Base-by-base conservation (phyloP, 2,329 filamentous ascomycete genomes). In the Alternaria rosae region DNA sequence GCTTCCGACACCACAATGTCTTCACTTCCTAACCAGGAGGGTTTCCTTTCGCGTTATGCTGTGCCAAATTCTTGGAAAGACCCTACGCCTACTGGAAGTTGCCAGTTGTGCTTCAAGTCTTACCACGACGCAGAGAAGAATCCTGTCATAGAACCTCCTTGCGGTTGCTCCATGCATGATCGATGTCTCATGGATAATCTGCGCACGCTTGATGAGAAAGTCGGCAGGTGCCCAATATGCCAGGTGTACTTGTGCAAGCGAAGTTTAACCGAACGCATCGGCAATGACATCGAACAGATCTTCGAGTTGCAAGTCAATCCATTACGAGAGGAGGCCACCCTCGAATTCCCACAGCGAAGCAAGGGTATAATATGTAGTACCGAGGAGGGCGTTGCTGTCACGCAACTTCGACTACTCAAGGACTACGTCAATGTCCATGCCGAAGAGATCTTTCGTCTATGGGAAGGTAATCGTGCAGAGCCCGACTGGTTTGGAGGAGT, bases 381-480 rank as follows among this genome's bases (percentile, higher is more conserved):
- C 2, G 56, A 66, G 25, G 65, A 69, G 21, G 56, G 65, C 5
- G 43, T 63, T 13, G 63, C 61, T 9, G 57, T 55, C 13, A 45
- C 61, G 5, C 56, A 66, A 23, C 53, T 68, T 6, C 57, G 59
- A 7, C 38, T 68, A 4, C 12, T 64, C 12, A 69, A 70, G 7
- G 65, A 66, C n/a, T 60, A 64, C 11, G 28, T 69, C 12, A 54
- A 65, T 6, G 30, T 48, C 5, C 58, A 70, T 15, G 55, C 65
- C 1, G 57, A 66, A n/a, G 58, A 68, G 9, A 9, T 61, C 7
- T 57, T 54, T 8, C 21, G 47, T 25, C 21, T 52, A 4, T 66
- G 57, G 51, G 57, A 57, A 50, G 15, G 20, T 10, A 50, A 52
- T 26, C 51, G 28, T n/a, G 38, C 32, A 8, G 58, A 64, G 20